Evolutionary conservation across 768 basidiomycete species (phyloP).

Genomic region (Phanerochaete sordida): DNA sequence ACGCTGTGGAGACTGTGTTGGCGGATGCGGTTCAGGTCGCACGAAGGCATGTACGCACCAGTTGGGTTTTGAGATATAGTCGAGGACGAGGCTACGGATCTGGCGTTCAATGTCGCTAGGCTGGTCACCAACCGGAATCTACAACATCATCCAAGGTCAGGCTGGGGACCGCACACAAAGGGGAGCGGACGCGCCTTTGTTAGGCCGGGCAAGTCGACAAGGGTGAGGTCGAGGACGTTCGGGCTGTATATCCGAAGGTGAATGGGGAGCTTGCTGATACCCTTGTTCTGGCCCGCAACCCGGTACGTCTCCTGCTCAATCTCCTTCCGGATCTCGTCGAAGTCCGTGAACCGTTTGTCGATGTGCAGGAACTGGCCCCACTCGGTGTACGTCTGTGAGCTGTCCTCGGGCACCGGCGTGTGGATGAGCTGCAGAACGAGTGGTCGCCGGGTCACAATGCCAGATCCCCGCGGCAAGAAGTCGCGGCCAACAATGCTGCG

Average conservation of each 20-base stretch:
- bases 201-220: conserved; percentile 95
- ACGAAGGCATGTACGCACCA: conserved; percentile 47
- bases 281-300: conserved; percentile 98
- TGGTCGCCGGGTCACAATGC: conserved; percentile 95
- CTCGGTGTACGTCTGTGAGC: conserved; percentile 57
- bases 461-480: conserved; percentile 84
- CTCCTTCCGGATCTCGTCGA: conserved; percentile 89
- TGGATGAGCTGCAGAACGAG: conserved; percentile 95
- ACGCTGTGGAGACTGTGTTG: conserved; percentile 50
- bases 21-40: background rate
- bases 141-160: background rate
- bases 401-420: conserved; percentile 60
- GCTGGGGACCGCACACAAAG: background rate
- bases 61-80: conserved; percentile 96
- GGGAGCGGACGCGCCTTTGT: conserved; percentile 70
- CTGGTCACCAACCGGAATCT: conserved; percentile 97
- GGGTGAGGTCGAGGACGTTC: conserved; percentile 89
- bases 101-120: conserved; percentile 97
- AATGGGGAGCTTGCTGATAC: conserved; percentile 94
- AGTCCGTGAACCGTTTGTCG: conserved; percentile 96
- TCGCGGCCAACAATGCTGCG: conserved; percentile 86
- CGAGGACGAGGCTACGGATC: conserved; percentile 90
- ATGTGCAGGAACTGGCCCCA: conserved; percentile 98
- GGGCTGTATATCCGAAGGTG: conserved; percentile 95
- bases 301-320: conserved; percentile 98